Conservation (phyloP, 805 yeast genomes). For the Jamesozyma lodderae region DNA sequence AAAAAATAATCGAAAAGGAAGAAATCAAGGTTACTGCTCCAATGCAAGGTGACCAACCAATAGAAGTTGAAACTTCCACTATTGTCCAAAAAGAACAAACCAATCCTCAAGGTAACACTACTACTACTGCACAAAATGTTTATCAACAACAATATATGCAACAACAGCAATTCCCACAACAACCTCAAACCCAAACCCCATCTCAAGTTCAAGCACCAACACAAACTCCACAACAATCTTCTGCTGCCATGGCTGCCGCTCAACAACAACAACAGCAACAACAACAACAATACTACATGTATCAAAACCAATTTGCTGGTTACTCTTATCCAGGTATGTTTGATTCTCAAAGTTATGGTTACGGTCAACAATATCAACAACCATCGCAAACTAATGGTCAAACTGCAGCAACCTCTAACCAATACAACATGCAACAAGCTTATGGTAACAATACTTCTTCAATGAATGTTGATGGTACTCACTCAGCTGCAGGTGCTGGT, state of each 20-base stretch:
- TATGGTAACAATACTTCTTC: constrained; percentile 16
- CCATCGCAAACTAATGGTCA: constrained; percentile 14
- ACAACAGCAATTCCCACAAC: constrained; percentile 17
- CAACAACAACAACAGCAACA: constrained; percentile 29
- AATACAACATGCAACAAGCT: constrained; percentile 22
- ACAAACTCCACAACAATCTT: constrained; percentile 18
- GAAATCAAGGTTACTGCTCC: background rate
- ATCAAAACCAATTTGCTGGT: constrained; percentile 29
- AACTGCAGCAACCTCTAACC: constrained; percentile 14
- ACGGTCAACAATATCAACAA: constrained; percentile 20
- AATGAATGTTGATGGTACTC: constrained; percentile 8
- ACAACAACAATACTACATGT: constrained; percentile 30
- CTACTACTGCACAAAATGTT: background rate
- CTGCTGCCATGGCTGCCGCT: constrained; percentile 22
- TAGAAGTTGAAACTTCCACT: background rate
- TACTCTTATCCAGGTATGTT: constrained; percentile 30
- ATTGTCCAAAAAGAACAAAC: no score
- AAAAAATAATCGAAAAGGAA: constrained; percentile 2
- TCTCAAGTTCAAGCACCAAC: constrained; percentile 11
- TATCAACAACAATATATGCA: background rate
- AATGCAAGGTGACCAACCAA: no score
- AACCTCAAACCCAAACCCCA: constrained; percentile 26
- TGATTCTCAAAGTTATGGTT: constrained; percentile 27
- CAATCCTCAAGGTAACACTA: constrained; percentile 7
- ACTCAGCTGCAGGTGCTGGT: constrained; percentile 4